phyloP scores from a whole-genome alignment of 208 protist genomes.

The Leishmania lainsoni region DNA sequence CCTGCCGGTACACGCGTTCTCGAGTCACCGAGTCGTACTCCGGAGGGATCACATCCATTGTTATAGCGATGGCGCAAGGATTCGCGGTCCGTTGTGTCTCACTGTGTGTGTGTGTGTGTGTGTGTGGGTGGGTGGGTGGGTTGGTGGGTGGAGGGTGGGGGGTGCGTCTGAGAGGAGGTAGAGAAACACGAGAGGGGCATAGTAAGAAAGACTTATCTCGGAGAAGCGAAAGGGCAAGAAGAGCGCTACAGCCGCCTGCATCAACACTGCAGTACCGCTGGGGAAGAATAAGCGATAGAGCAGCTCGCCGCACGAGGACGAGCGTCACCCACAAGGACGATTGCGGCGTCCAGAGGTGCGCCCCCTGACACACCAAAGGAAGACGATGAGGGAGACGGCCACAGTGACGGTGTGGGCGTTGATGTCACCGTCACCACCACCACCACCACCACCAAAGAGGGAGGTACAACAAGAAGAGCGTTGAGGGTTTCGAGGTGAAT shows the following conservation, averaged over 20 bases:
- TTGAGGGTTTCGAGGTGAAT: too few relatives aligned
- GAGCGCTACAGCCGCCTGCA: neutral
- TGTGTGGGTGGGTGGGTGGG: too few relatives aligned
- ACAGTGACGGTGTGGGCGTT: neutral
- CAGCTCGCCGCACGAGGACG: neutral
- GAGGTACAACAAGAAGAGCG: too few relatives aligned
- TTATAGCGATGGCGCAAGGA: neutral
- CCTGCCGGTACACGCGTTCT: conserved; percentile 82
- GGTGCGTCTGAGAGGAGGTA: too few relatives aligned
- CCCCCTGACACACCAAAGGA: neutral
- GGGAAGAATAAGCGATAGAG: neutral
- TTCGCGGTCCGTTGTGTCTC: neutral
- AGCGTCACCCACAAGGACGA: neutral
- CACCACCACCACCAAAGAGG: too few relatives aligned
- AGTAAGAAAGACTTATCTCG: neutral
- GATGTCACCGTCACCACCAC: neutral
- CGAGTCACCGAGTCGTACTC: conserved; percentile 76
- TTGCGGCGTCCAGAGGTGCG: neutral
- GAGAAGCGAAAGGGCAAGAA: neutral
- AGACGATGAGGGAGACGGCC: neutral
- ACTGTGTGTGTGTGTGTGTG: neutral
- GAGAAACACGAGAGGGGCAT: neutral
- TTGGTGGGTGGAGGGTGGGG: too few relatives aligned
- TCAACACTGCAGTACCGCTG: neutral
- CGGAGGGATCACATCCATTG: conserved; percentile 78